Evolutionary conservation across 2,329 filamentous ascomycete species (phyloP).

Genomic region (Aspergillus sclerotialis): DNA sequence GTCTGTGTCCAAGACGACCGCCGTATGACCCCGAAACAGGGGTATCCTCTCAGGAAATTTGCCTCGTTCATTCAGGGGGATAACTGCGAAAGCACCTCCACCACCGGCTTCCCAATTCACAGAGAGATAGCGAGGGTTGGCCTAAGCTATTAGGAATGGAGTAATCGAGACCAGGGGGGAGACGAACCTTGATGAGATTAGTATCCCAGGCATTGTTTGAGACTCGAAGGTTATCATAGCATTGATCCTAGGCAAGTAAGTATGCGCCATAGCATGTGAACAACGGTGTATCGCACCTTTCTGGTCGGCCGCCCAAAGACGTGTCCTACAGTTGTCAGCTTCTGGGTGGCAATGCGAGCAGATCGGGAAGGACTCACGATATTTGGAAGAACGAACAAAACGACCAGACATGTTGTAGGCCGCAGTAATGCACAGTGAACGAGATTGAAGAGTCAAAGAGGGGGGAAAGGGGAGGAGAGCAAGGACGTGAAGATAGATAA

Average conservation of each 20-base stretch:
- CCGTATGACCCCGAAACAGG: conserved; percentile 92
- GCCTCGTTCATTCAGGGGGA: conserved; percentile 81
- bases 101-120: conserved; percentile 98
- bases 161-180: conserved; percentile 19
- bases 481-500: conserved; percentile 1
- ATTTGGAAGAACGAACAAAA: conserved; percentile 68
- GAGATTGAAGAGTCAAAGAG: conserved; percentile 7
- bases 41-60: conserved; percentile 89
- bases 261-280: background rate
- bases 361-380: conserved; percentile 46
- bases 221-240: conserved; percentile 96
- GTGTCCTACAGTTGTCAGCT: conserved; percentile 56
- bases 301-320: conserved; percentile 93
- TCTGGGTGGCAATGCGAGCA: conserved; percentile 13
- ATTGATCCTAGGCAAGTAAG: conserved; percentile 61
- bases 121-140: conserved; percentile 88
- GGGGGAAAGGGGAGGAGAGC: conserved; percentile 5
- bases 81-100: conserved; percentile 92
- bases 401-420: conserved; percentile 54
- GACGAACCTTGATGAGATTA: conserved; percentile 85
- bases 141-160: too few relatives aligned
- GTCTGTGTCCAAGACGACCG: conserved; percentile 92
- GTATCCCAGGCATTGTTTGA: conserved; percentile 99
- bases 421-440: too few relatives aligned
- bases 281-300: conserved; percentile 49